Conservation (phyloP, 164 flowering plant genomes). For the Aristolochia contorta region DNA sequence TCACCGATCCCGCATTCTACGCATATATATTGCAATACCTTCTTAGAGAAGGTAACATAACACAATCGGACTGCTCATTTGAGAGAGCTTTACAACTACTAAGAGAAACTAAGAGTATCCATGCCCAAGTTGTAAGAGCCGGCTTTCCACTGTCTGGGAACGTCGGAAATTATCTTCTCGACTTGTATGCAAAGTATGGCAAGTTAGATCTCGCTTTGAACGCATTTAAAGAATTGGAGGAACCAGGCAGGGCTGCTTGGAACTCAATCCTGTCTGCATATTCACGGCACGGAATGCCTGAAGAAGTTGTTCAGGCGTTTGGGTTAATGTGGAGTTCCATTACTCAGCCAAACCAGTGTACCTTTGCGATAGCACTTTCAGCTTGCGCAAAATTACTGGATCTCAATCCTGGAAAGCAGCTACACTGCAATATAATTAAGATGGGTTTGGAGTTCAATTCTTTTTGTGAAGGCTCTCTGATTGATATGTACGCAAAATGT, state of each 20-base stretch:
- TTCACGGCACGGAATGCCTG: constrained; percentile 33
- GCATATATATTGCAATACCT: constrained; percentile 27
- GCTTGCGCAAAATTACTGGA: constrained; percentile 42
- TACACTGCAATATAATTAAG: constrained; percentile 56
- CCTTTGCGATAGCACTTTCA: constrained; percentile 59
- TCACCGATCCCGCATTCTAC: constrained; percentile 10
- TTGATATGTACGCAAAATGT: constrained; percentile 79
- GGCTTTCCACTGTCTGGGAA: constrained; percentile 41
- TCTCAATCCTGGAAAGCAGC: constrained; percentile 39
- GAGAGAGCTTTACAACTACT: constrained; percentile 46
- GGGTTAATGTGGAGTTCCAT: constrained; percentile 31
- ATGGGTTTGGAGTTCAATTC: constrained; percentile 41
- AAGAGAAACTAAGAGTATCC: constrained; percentile 33
- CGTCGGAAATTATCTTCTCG: constrained; percentile 57
- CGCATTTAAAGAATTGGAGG: constrained; percentile 36
- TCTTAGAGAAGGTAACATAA: constrained; percentile 30
- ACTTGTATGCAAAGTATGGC: constrained; percentile 78
- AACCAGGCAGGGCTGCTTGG: constrained; percentile 48
- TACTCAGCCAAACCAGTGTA: constrained; percentile 47
- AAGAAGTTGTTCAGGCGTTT: constrained; percentile 29
- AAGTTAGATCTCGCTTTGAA: constrained; percentile 32
- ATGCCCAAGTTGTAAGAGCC: constrained; percentile 36
- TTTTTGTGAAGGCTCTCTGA: constrained; percentile 59
- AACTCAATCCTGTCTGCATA: constrained; percentile 64
- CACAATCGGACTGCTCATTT: constrained; percentile 33